These are phyloP conservation scores for Eimeria maxima DNA, from an alignment of 169 alveolate species.

Conservation along the genomic window DNA sequence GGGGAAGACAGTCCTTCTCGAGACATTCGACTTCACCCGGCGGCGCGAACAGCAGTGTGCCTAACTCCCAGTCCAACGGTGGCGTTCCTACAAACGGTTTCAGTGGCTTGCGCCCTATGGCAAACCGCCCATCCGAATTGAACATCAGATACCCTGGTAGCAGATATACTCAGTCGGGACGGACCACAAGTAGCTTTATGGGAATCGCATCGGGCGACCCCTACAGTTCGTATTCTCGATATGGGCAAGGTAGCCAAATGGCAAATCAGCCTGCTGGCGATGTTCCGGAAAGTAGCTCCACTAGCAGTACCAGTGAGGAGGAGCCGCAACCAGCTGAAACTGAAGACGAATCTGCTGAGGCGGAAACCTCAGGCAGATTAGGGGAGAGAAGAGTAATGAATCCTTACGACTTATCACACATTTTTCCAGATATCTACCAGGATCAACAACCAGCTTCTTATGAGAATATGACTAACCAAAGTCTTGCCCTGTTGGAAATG, in stretches of 20 bases:
- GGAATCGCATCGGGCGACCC: constrained; percentile 57
- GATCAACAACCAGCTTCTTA: constrained; percentile 24
- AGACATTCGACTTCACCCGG: neutral
- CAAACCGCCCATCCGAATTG: neutral
- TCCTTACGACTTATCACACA: constrained; percentile 64
- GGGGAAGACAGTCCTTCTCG: neutral
- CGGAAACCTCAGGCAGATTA: neutral
- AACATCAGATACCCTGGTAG: neutral
- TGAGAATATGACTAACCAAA: constrained; percentile 42
- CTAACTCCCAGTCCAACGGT: neutral
- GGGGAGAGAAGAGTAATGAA: constrained; percentile 53
- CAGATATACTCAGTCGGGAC: constrained; percentile 38
- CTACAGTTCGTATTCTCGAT: neutral
- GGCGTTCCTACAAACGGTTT: neutral
- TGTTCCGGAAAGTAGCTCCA: neutral
- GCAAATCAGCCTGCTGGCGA: neutral
- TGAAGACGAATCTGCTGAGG: constrained; percentile 22
- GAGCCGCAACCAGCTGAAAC: neutral
- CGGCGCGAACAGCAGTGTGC: neutral
- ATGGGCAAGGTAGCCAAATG: neutral
- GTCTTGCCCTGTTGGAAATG: constrained; percentile 62
- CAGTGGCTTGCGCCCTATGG: neutral
- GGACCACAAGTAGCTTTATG: constrained; percentile 51
- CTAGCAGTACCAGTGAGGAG: neutral
- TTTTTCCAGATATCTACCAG: constrained; percentile 75